Evolutionary conservation across 2,329 filamentous ascomycete species (phyloP), one percentile per base, ranked within the genome.

Genomic region (Aspergillus aculeatus): DNA sequence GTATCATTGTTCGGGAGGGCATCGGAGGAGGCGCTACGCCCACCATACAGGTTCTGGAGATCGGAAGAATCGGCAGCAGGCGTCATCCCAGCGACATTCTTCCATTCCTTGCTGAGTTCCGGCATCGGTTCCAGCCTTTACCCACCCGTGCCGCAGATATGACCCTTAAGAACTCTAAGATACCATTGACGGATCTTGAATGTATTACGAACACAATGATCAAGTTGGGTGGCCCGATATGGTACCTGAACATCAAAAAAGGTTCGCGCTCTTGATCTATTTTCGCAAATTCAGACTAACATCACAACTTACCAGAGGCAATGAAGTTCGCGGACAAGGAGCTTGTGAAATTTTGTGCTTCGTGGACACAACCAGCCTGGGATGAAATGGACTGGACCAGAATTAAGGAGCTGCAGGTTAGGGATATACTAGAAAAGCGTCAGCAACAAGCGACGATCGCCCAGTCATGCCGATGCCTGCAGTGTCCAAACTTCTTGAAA

Each of bases 21-120:
- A 81, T 88, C 21, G 88, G 83, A 64, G 84, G 83, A 56, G 88
- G 87, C 4, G 81, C 84, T 21, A 82, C 85, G 52, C 90, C 91
- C 1, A 88, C 83, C 7, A 78, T 97, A 14, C 89, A 92, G 66
- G 85, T 96, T 1, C 83, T 95, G 49, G 92, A 95, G 69, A 86
- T 97, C 63, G 87, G 84, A 62, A 84, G 87, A 1, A 80, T 86
- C 44, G 83, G 89, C 58, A 83, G 87, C 58, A 85, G 86, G 58
- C 85, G 92, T 41, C 88, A 93, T 68, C 86, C 90, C 16, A 91
- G 88, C n/a, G 94, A 98, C 70, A 82, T 96, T 38, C 81, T 99
- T 11, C 93, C 95, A 0, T 98, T 93, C 70, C 77, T 96, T 2
- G 84, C 89, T 4, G 78, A 80, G 0, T 91, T 95, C 72, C 84